Conservation (phyloP, 306 rosid species). For the Prunus dulcis region DNA sequence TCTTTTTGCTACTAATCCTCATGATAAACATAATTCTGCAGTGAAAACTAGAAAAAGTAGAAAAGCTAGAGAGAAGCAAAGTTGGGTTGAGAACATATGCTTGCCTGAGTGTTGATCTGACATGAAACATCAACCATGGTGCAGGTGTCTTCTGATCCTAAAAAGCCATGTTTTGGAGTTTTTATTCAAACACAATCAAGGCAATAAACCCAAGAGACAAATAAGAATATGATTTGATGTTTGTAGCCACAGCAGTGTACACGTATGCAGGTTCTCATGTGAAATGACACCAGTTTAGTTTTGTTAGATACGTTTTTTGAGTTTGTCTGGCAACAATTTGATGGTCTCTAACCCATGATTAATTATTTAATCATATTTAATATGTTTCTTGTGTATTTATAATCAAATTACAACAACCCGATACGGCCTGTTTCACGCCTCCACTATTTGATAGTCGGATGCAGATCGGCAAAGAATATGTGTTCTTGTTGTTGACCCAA, state of each 20-base stretch:
- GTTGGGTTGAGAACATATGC: constrained; percentile 56
- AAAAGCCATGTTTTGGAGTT: constrained; percentile 2
- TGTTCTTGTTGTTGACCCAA: neutral
- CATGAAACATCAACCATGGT: constrained; percentile 28
- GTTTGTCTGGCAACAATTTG: constrained; percentile 5
- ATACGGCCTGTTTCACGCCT: too few relatives aligned
- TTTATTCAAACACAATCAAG: neutral
- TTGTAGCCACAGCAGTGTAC: constrained; percentile 1
- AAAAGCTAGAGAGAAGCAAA: constrained; percentile 1
- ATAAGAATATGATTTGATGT: neutral
- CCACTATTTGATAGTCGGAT: neutral
- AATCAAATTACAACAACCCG: neutral
- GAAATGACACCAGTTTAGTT: constrained; percentile 30
- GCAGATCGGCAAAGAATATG: neutral
- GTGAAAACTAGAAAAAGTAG: neutral
- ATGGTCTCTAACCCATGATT: neutral
- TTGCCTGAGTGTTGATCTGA: constrained; percentile 33
- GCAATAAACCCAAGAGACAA: neutral
- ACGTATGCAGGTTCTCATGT: constrained; percentile 29
- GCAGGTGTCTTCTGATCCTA: constrained; percentile 25
- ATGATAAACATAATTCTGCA: constrained; percentile 10
- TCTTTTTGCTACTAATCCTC: constrained; percentile 16
- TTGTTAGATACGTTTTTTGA: neutral
- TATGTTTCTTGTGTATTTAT: neutral
- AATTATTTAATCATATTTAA: neutral